These are phyloP conservation scores for Wallacemonas sp. DNA, from an alignment of 208 protist genomes.

Conservation along the genomic window DNA sequence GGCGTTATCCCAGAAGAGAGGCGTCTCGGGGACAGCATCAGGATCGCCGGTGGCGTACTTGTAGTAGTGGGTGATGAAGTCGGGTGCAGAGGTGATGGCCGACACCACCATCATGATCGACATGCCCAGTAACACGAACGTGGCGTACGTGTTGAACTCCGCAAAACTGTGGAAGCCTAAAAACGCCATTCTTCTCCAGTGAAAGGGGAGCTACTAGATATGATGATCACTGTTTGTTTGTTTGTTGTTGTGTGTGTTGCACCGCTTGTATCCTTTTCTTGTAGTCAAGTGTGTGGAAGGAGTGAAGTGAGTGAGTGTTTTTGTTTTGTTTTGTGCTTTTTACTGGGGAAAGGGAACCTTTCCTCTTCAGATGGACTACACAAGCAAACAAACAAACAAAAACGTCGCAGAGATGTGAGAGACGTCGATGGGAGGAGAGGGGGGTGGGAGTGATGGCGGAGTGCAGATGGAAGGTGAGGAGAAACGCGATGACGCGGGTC, in stretches of 20 bases:
- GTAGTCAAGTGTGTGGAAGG: neutral
- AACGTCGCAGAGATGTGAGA: no score
- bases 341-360: neutral
- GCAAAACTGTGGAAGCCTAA: slow-evolving; percentile 56
- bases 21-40: slow-evolving; percentile 39
- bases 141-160: slow-evolving; percentile 76
- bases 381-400: no score
- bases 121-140: slow-evolving; percentile 82
- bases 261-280: no score
- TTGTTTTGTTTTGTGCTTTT: slow-evolving; percentile 5
- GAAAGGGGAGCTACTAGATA: no score
- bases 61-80: slow-evolving; percentile 82
- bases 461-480: no score
- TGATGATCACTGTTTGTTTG: no score
- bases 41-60: slow-evolving; percentile 57
- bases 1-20: slow-evolving; percentile 68
- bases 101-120: slow-evolving; percentile 89
- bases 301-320: neutral
- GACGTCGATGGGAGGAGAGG: no score
- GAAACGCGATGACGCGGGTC: no score
- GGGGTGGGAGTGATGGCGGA: no score
- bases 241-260: neutral
- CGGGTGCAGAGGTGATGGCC: slow-evolving; percentile 73
- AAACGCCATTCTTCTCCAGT: slow-evolving; percentile 27
- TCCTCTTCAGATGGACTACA: no score